Conservation (phyloP, 495 filamentous ascomycete species). For the Podospora pseudocomata region DNA sequence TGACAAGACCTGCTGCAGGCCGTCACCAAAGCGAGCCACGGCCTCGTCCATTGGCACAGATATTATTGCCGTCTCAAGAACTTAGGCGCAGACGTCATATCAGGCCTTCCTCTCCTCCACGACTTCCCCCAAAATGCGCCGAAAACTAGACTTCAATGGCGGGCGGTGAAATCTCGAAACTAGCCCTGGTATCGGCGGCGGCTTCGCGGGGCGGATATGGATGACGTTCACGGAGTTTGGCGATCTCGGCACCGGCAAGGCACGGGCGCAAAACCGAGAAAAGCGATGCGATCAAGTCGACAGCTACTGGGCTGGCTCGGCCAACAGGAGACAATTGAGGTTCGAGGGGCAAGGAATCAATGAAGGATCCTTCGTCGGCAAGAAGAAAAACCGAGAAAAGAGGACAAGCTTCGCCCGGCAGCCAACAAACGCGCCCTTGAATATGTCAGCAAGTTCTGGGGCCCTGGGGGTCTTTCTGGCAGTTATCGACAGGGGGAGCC, state of each 20-base stretch:
- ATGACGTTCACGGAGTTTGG: not conserved
- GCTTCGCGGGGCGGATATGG: not conserved
- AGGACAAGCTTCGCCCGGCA: not conserved
- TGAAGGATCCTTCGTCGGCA: not conserved
- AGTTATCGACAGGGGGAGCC: constrained; percentile 10
- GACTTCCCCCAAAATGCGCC: not conserved
- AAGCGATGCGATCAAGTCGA: not conserved
- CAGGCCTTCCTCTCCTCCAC: constrained; percentile 12
- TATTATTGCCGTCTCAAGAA: constrained; percentile 20
- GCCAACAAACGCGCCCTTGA: constrained; percentile 6
- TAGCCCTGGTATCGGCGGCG: not conserved
- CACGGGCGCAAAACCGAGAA: not conserved
- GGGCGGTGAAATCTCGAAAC: not conserved
- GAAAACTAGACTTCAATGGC: not conserved
- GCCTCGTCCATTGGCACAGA: constrained; percentile 29
- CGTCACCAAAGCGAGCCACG: constrained; percentile 21
- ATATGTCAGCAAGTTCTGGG: constrained; percentile 16
- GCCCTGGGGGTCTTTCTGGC: constrained; percentile 1
- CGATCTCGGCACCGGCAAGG: not conserved
- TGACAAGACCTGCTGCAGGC: constrained; percentile 6
- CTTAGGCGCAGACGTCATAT: constrained; percentile 25
- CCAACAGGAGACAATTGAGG: not conserved
- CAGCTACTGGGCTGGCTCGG: not conserved
- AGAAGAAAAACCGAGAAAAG: constrained; percentile 2
- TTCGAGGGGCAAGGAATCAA: not conserved